A percentile compares a stretch with the other conserved stretches of the same genome.
These are phyloP conservation scores for Cladorrhinum sp. DNA, from an alignment of 2,329 filamentous ascomycete species.

Conservation along the genomic window DNA sequence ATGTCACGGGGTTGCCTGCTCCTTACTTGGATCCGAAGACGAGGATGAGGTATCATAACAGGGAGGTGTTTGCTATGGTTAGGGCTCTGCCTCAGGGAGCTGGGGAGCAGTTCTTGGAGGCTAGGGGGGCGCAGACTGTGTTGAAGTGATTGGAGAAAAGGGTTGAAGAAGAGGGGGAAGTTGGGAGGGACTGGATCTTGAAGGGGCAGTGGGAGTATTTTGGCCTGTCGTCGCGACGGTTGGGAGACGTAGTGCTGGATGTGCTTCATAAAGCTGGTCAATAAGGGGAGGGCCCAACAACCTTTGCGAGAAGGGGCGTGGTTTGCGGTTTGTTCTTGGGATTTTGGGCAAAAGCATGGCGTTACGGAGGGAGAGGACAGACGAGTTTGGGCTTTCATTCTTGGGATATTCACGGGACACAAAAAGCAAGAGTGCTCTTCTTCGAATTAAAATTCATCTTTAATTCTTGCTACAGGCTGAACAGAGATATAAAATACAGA, in stretches of 20 bases:
- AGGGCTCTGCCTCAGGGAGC: constrained; percentile 76
- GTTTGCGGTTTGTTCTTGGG: background rate
- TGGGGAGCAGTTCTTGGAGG: constrained; percentile 84
- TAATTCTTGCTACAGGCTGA: background rate
- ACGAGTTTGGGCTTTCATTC: background rate
- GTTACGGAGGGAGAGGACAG: background rate
- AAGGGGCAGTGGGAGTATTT: too few relatives aligned
- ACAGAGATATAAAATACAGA: constrained; percentile 4
- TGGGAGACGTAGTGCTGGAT: too few relatives aligned
- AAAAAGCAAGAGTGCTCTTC: background rate
- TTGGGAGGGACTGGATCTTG: background rate
- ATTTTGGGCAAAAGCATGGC: constrained; percentile 5
- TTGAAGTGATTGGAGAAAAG: constrained; percentile 64
- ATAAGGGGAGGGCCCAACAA: background rate
- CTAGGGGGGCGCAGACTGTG: constrained; percentile 87
- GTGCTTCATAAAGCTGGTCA: too few relatives aligned
- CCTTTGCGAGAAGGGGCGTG: background rate
- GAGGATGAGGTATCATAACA: constrained; percentile 85
- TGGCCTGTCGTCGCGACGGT: too few relatives aligned
- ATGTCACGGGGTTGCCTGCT: constrained; percentile 88
- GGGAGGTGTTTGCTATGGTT: constrained; percentile 84
- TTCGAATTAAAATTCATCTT: background rate
- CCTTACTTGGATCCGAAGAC: constrained; percentile 96
- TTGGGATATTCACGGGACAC: background rate
- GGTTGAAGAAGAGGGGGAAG: background rate